Base-by-base conservation (phyloP, 345 rosid species). In the Eucalyptus polyanthemos region DNA sequence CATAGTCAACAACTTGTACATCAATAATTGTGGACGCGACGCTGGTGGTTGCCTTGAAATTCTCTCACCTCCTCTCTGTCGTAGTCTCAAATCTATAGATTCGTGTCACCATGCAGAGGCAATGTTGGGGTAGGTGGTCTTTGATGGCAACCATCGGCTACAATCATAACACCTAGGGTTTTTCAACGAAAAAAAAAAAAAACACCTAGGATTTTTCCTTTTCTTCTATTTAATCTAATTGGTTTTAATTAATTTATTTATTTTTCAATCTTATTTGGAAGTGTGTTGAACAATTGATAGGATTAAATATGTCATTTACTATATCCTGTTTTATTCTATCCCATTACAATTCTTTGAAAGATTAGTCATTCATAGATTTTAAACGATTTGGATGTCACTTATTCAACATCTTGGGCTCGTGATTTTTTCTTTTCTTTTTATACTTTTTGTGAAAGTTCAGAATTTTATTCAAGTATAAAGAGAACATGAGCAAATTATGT, bases 311-410 rank as follows among this genome's bases (percentile, higher is more conserved):
- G 11, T 14, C 9, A 65, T n/a, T 60, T 60, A 60, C 8, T 25
- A 60, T 27, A 60, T 25, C 67, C 2, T 1, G 0, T 13, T 60
- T 60, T 25, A 60, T 27, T 7, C 67, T 12, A 60, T 27, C 31
- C 4, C 31, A 25, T 12, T 27, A 25, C n/a, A 11, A 12, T 60
- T 11, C 3, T 60, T 60, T 60, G 31, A 60, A 62, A 12, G 17
- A 29, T 3, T 0, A 62, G 4, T 1, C 8, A 27, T 0, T 0
- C 15, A 29, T 12, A 3, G 5, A 12, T 27, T 2, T 29, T 2
- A 29, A 29, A 27, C 2, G 4, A 13, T 62, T 62, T 62, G 9
- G 17, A 29, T 27, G 34, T 62, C 16, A 25, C 31, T 27, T 25
- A 60, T 9, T 60, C 34, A 25, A 25, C 17, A 60, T 27, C 16